Percentiles rank a stretch among this genome's conserved stretches.
These are phyloP conservation scores for Candida neerlandica DNA, from an alignment of 1,139 yeast species.

Conservation along the genomic window DNA sequence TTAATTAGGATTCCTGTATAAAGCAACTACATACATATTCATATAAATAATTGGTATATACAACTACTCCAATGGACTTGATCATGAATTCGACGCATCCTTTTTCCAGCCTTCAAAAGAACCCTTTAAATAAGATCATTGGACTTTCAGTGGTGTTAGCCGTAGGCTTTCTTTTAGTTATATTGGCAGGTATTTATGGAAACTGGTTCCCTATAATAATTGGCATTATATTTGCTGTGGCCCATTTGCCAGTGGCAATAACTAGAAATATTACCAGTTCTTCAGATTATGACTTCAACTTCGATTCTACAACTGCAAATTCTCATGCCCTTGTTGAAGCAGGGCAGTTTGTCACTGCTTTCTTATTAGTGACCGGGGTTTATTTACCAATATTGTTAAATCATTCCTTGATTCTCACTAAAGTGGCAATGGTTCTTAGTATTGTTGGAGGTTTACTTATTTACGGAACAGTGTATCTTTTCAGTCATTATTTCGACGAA, in stretches of 20 bases:
- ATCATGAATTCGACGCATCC: conserved; percentile 33
- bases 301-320: conserved; percentile 36
- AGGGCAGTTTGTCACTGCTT: conserved; percentile 71
- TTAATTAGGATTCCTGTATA: not conserved
- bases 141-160: conserved; percentile 74
- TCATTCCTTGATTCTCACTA: conserved; percentile 62
- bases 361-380: conserved; percentile 66
- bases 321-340: conserved; percentile 49
- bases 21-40: too few species aligned
- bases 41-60: too few species aligned
- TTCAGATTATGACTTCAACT: conserved; percentile 48
- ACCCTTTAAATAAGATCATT: conserved; percentile 74
- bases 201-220: conserved; percentile 78
- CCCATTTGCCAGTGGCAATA: conserved; percentile 67
- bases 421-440: conserved; percentile 63
- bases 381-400: conserved; percentile 66
- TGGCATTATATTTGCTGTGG: conserved; percentile 55
- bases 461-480: conserved; percentile 72
- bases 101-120: conserved; percentile 25
- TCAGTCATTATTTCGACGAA: conserved; percentile 70
- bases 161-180: conserved; percentile 73
- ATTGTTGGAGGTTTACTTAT: conserved; percentile 71
- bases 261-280: conserved; percentile 35
- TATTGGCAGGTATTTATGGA: conserved; percentile 74
- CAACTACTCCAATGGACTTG: not conserved